Evolutionary conservation across 1,284 basidiomycete species (phyloP).

Genomic region (Phlebopus sp.): DNA sequence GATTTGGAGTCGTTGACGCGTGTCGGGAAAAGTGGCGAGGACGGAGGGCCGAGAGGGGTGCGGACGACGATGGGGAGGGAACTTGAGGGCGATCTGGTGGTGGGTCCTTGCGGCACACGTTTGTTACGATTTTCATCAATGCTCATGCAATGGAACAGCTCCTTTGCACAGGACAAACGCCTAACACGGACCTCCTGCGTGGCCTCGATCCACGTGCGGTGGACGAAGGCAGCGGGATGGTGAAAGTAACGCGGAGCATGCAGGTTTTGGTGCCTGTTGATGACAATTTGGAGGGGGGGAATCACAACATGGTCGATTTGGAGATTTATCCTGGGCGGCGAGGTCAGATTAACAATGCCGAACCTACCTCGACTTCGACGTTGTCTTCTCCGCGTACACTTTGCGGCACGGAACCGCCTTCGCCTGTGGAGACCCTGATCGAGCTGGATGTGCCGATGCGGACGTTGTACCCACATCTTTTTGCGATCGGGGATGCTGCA

Average conservation of each 20-base stretch:
- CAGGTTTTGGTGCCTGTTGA: constrained; percentile 43
- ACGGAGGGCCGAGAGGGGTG: constrained; percentile 34
- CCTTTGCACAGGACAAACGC: constrained; percentile 73
- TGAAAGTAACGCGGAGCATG: constrained; percentile 57
- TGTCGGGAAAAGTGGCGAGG: background rate
- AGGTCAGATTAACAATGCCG: background rate
- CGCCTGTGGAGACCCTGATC: constrained; percentile 9
- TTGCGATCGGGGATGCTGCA: constrained; percentile 67
- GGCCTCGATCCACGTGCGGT: constrained; percentile 51
- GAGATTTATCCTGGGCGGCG: no score
- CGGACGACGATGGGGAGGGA: constrained; percentile 56
- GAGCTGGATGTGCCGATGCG: constrained; percentile 15
- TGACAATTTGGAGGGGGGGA: background rate
- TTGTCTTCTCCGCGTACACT: constrained; percentile 9
- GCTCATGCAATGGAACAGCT: constrained; percentile 40
- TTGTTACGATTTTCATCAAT: background rate
- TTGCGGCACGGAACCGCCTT: constrained; percentile 8
- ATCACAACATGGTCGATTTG: background rate
- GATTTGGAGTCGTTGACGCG: constrained; percentile 41
- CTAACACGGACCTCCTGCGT: constrained; percentile 62
- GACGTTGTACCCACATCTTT: constrained; percentile 54
- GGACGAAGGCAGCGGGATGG: constrained; percentile 45
- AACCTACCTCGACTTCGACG: background rate
- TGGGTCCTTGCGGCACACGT: constrained; percentile 23
- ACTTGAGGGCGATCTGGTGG: constrained; percentile 62